Base-by-base conservation (phyloP, 345 rosid species). In the Citrus hindsii region DNA sequence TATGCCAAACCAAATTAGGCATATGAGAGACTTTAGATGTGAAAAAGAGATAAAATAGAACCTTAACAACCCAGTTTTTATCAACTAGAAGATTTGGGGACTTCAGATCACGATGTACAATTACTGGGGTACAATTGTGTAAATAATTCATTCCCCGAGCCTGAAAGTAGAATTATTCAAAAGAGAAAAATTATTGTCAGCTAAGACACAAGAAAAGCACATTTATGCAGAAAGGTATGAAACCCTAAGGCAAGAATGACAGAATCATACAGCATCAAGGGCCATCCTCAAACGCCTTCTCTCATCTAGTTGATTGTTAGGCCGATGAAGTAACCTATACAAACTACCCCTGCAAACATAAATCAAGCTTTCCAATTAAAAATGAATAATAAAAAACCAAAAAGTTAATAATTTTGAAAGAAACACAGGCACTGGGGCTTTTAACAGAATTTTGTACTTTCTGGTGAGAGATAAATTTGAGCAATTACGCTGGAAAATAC, bases 131-230 rank as follows among this genome's bases (percentile, higher is more conserved):
- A 85, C 98, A 90, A 83, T 84, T 95, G 90, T 95, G 98, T 84
- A 95, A 87, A 84, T 95, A 95, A 82, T 95, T 95, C 98, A 93
- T 93, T 83, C 98, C 98, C 79, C 98, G 93, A 76, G 98, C 98
- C 98, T 95, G 87, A 80, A 75, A 81, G 53, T 76, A 80, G 60
- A 83, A 73, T 58, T 3, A 72, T 75, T 70, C 22, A 79, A 68
- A 76, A 78, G 63, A 80, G 70, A 74, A 76, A 84, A 37, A 61
- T 81, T 73, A 73, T 37, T 22, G 30, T 73, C 38, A 71, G 27
- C 67, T 40, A 76, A 81, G 66, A 73, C 25, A 67, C 25, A 80
- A 33, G 58, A 67, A 76, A 48, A 48, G 53, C 40, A 75, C 32
- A 63, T 32, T 28, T 67, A 66, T 56, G 74, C 25, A 30, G 27